Conservation (phyloP, 306 rosid species). For the Quercus wislizeni region DNA sequence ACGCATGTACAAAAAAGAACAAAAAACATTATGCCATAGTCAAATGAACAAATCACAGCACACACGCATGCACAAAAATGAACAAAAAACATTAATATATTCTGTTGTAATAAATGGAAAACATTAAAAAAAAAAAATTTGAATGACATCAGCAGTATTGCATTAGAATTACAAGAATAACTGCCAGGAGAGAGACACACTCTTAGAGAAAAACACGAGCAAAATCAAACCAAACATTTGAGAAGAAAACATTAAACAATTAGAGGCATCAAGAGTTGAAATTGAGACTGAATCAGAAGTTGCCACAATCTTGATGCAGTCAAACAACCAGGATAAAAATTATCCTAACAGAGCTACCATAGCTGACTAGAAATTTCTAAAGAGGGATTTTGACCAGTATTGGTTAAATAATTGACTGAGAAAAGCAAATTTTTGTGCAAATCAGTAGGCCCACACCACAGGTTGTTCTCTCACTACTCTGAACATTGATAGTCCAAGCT, state of each 20-base stretch:
- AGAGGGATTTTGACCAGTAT: not conserved
- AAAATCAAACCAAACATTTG: too few species aligned
- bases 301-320: not conserved
- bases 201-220: too few species aligned
- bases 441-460: not conserved
- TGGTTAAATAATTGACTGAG: not conserved
- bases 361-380: not conserved
- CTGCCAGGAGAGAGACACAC: too few species aligned
- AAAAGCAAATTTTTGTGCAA: conserved; percentile 9
- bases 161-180: too few species aligned
- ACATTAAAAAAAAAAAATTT: not conserved
- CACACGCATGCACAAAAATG: not conserved
- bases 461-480: not conserved
- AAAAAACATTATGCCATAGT: not conserved
- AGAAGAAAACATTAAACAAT: too few species aligned
- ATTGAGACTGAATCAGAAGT: not conserved
- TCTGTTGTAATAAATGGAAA: not conserved
- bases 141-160: too few species aligned
- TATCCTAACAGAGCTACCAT: not conserved
- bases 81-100: not conserved
- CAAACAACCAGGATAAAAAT: not conserved
- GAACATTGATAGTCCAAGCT: not conserved
- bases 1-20: not conserved
- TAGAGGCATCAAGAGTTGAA: not conserved
- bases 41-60: not conserved